Evolutionary conservation across 2,329 filamentous ascomycete genomes (phyloP).

Genomic region (Calonectria hawksworthii): DNA sequence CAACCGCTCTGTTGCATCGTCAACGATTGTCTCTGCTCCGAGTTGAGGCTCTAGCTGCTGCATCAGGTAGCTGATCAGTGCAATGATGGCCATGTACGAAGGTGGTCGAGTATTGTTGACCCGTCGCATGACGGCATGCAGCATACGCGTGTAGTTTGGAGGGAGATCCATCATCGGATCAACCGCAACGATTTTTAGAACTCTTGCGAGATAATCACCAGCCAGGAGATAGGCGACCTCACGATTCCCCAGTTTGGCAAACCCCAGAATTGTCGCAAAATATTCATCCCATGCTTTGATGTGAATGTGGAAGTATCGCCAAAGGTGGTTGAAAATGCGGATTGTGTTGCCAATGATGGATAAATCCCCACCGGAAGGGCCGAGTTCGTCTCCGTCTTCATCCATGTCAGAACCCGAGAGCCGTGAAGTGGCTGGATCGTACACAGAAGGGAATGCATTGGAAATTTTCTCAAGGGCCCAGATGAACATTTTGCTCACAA

Average conservation of each 20-base stretch:
- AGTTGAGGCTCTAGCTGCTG: constrained; percentile 57
- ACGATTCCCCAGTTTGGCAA: constrained; percentile 71
- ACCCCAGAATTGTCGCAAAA: constrained; percentile 78
- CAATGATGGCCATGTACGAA: constrained; percentile 67
- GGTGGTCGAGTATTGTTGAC: constrained; percentile 63
- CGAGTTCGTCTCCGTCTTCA: constrained; percentile 42
- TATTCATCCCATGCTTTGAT: constrained; percentile 82
- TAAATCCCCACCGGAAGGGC: not conserved
- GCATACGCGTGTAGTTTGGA: constrained; percentile 68
- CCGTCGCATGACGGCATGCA: constrained; percentile 65
- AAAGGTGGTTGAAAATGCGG: constrained; percentile 68
- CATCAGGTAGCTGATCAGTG: constrained; percentile 62
- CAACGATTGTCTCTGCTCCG: constrained; percentile 52
- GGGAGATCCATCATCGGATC: constrained; percentile 67
- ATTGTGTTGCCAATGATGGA: constrained; percentile 57
- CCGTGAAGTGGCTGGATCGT: constrained; percentile 49
- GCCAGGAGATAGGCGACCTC: constrained; percentile 73
- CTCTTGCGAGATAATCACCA: constrained; percentile 70
- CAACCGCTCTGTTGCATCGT: constrained; percentile 57
- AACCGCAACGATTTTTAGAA: constrained; percentile 72
- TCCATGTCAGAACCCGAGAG: constrained; percentile 45
- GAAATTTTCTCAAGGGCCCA: constrained; percentile 67
- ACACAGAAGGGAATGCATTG: constrained; percentile 59
- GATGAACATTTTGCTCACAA: constrained; percentile 66
- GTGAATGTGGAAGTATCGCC: constrained; percentile 72